Evolutionary conservation across 2,329 filamentous ascomycete genomes (phyloP).

Genomic region (Epichloe coenophiala): DNA sequence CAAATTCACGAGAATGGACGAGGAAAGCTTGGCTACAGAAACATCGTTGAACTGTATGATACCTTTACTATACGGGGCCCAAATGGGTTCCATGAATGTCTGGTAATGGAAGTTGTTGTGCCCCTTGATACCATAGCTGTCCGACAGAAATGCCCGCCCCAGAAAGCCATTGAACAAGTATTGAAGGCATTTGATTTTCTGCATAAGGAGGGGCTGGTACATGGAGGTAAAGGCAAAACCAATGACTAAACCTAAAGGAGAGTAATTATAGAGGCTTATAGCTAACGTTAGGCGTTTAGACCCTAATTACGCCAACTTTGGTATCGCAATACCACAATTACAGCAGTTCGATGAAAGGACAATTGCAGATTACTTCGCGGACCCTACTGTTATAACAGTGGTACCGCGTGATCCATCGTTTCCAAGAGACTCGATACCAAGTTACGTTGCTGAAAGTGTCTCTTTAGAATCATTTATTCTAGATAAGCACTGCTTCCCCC

Average conservation of each 20-base stretch:
- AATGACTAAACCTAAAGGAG: neutral
- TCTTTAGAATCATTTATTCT: neutral
- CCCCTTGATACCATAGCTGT: neutral
- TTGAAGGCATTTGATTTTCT: neutral
- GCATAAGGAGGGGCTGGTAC: neutral
- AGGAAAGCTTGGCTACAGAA: neutral
- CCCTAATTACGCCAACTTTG: neutral
- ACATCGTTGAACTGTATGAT: neutral
- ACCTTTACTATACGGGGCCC: neutral
- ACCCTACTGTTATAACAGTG: neutral
- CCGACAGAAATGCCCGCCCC: neutral
- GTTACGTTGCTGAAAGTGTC: neutral
- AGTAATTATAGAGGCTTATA: neutral
- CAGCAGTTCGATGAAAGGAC: neutral
- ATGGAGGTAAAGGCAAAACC: neutral
- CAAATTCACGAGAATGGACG: neutral
- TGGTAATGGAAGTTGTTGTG: neutral
- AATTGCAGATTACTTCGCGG: neutral
- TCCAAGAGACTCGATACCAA: neutral
- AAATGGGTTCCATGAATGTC: neutral
- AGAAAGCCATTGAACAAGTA: neutral
- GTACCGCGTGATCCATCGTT: neutral
- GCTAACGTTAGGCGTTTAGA: neutral
- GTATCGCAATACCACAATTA: neutral
- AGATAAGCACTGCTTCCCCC: neutral